Conservation (phyloP, 768 basidiomycete species). For the Pleurotus tuber-regium region DNA sequence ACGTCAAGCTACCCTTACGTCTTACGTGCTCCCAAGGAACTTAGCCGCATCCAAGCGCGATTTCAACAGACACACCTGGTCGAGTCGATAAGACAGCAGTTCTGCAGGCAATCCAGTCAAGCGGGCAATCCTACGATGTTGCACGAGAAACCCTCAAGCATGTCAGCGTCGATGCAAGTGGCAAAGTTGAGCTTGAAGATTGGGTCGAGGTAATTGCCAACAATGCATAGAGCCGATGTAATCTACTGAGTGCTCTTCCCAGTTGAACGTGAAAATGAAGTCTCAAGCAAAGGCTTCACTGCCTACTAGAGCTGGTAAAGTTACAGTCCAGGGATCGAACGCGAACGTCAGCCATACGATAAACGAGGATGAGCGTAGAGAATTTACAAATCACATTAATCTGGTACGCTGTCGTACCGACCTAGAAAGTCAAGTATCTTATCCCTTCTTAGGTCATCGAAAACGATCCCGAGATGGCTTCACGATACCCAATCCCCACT, state of each 20-base stretch:
- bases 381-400: slow-evolving; percentile 99
- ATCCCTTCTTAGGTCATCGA: slow-evolving; percentile 68
- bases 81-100: slow-evolving; percentile 81
- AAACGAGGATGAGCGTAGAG: slow-evolving; percentile 92
- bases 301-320: slow-evolving; percentile 78
- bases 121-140: slow-evolving; percentile 88
- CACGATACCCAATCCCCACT: slow-evolving; percentile 88
- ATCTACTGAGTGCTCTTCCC: not conserved
- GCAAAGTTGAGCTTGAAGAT: slow-evolving; percentile 95
- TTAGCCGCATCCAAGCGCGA: slow-evolving; percentile 42
- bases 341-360: slow-evolving; percentile 96
- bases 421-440: slow-evolving; percentile 10
- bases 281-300: slow-evolving; percentile 41
- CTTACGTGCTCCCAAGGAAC: slow-evolving; percentile 6
- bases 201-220: slow-evolving; percentile 98
- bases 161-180: slow-evolving; percentile 91
- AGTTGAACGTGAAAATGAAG: slow-evolving; percentile 83
- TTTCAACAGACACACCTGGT: slow-evolving; percentile 78
- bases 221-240: not conserved
- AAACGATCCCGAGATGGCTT: slow-evolving; percentile 81
- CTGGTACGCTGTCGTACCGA: slow-evolving; percentile 47
- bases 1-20: slow-evolving; percentile 30
- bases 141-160: slow-evolving; percentile 89
- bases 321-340: slow-evolving; percentile 92
- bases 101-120: slow-evolving; percentile 71